Base-by-base conservation (phyloP, 169 alveolate species). In the Plasmodium gonderi region DNA sequence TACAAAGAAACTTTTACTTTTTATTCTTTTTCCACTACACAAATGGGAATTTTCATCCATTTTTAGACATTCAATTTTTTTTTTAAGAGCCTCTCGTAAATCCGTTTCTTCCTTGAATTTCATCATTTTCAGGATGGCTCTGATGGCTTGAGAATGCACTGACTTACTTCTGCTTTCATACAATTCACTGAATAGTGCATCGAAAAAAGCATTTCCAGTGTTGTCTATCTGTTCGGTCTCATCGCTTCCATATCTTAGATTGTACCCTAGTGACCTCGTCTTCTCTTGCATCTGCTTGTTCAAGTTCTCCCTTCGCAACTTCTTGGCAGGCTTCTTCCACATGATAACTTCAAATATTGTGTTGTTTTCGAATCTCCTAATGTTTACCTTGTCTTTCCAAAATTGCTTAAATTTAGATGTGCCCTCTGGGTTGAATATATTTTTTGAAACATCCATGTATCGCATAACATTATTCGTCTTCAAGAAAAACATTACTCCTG, bases 351-450 rank as follows among this genome's bases (percentile, higher is more conserved):
- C 91, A 82, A 68, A 82, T 31, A 82, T 82, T 0, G 91, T 82
- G 44, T 82, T 82, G 20, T 82, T 82, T 69, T 82, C 91, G 69
- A 82, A 82, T 26, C 91, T 26, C 60, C 72, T 82, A 4, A 82
- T 69, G 12, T 45, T 45, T 44, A 31, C 91, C 5, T 67, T 82
- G 38, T 82, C 72, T 14, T 9, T 20, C 91, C 91, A 82, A 20
- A 82, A 82, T 8, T 26, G 20, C 20, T 82, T 82, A 72, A 82
- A 82, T 12, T 1, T 3, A 8, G 91, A 82, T 9, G n/a, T n/a
- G 11, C 54, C 75, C 40, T 45, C 91, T 7, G 91, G 91, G 17
- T 69, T 44, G 49, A 54, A 82, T 5, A 82, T 20, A n/a, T 17
- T 38, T 20, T 42, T 29, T 17, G 91, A 67, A 0, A 45, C 23